These are phyloP conservation scores for Hortaea werneckii DNA, from an alignment of 2,329 filamentous ascomycete genomes.

Conservation along the genomic window DNA sequence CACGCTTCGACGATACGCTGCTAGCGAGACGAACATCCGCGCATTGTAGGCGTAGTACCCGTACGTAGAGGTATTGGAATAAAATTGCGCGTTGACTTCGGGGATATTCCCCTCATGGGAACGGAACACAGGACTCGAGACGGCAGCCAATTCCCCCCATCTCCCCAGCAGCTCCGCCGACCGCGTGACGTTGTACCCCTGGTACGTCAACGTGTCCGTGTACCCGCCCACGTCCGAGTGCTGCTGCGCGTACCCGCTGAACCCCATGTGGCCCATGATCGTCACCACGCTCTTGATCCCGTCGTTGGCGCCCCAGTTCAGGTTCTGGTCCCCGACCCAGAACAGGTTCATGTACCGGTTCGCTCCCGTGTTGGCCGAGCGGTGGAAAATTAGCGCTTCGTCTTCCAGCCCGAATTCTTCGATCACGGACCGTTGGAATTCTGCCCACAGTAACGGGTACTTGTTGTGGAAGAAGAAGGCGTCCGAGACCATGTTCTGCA, in stretches of 20 bases:
- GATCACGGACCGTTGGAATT: slow-evolving; percentile 22
- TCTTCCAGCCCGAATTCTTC: slow-evolving; percentile 19
- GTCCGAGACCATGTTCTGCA: slow-evolving; percentile 20
- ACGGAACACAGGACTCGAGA: slow-evolving; percentile 26
- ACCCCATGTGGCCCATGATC: slow-evolving; percentile 27
- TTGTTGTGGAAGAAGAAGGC: slow-evolving; percentile 27
- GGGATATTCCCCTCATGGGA: slow-evolving; percentile 31
- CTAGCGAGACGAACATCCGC: slow-evolving; percentile 26
- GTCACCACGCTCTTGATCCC: slow-evolving; percentile 28
- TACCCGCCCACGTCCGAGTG: slow-evolving; percentile 30
- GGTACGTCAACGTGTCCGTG: slow-evolving; percentile 22
- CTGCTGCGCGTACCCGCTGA: slow-evolving; percentile 26
- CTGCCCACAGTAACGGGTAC: slow-evolving; percentile 27
- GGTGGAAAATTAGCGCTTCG: slow-evolving; percentile 28
- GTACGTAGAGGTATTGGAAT: slow-evolving; percentile 26
- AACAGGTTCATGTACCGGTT: slow-evolving; percentile 29
- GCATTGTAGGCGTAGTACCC: slow-evolving; percentile 28
- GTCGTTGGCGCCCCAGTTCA: slow-evolving; percentile 26
- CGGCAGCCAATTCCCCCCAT: slow-evolving; percentile 29
- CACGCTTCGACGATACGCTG: slow-evolving; percentile 22
- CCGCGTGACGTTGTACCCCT: slow-evolving; percentile 25
- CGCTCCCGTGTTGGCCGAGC: slow-evolving; percentile 24
- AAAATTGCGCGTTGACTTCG: slow-evolving; percentile 28
- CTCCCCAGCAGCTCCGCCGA: slow-evolving; percentile 27
- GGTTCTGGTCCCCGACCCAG: slow-evolving; percentile 30